Percentiles rank a stretch among this genome's conserved stretches.
These are phyloP conservation scores for Sclerotiophoma versabilis DNA, from an alignment of 2,329 filamentous ascomycete genomes.

Conservation along the genomic window DNA sequence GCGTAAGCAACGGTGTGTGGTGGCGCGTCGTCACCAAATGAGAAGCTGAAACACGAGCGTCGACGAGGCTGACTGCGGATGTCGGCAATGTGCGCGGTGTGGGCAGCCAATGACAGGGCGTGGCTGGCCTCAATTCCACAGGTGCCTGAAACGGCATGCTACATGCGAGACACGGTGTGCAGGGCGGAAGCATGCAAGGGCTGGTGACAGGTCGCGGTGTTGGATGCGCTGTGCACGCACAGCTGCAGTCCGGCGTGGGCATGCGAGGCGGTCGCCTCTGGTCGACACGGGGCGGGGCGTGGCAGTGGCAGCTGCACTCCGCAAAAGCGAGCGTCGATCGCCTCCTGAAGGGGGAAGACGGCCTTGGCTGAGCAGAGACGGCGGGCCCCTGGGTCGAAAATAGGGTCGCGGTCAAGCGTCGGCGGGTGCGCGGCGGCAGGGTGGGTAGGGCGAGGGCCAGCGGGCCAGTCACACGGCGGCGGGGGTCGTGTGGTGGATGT, in stretches of 20 bases:
- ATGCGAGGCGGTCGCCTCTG: no score
- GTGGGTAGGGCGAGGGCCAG: constrained; percentile 10
- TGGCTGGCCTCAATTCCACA: constrained; percentile 6
- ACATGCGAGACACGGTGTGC: constrained; percentile 11
- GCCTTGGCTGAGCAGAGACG: constrained; percentile 8
- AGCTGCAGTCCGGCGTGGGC: not conserved
- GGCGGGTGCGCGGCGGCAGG: constrained; percentile 21
- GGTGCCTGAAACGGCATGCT: constrained; percentile 12
- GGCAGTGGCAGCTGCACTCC: constrained; percentile 13
- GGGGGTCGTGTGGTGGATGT: no score
- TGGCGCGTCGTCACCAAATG: constrained; percentile 13
- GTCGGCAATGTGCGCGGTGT: constrained; percentile 3
- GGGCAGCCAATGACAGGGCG: constrained; percentile 1
- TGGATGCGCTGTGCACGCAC: constrained; percentile 3
- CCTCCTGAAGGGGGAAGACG: constrained; percentile 14
- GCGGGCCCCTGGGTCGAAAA: constrained; percentile 13
- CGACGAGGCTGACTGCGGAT: constrained; percentile 11
- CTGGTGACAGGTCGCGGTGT: constrained; percentile 6
- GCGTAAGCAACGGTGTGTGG: constrained; percentile 4
- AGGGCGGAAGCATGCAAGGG: constrained; percentile 4
- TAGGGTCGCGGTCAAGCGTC: constrained; percentile 7
- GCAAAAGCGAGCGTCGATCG: constrained; percentile 19
- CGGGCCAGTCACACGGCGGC: constrained; percentile 14
- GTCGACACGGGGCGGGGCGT: constrained; percentile 10
- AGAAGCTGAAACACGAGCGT: constrained; percentile 10